phyloP scores from a whole-genome alignment of 2,329 filamentous ascomycete genomes.

The Fusarium buxicola region DNA sequence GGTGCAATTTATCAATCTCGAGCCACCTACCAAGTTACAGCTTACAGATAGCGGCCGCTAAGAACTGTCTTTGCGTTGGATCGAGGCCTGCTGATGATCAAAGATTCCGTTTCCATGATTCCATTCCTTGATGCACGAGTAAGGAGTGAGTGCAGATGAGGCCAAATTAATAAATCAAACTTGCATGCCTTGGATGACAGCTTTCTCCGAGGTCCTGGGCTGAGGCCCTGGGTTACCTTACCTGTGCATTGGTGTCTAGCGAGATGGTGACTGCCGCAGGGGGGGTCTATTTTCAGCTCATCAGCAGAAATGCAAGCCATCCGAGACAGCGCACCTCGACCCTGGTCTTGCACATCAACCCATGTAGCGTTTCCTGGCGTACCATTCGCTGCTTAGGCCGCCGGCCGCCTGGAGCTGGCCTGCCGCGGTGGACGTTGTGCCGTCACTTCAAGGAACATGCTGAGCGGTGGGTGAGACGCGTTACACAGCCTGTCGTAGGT shows the following conservation, averaged over 20 bases:
- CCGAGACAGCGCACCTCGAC: slow-evolving; percentile 6
- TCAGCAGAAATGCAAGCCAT: slow-evolving; percentile 2
- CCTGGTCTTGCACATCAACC: slow-evolving; percentile 16
- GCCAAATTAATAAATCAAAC: slow-evolving; percentile 4
- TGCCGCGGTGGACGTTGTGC: neutral
- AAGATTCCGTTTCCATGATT: no score
- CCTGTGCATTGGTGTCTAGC: no score
- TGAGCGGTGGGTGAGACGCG: slow-evolving; percentile 16
- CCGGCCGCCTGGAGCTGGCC: slow-evolving; percentile 20
- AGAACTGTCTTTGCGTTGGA: no score
- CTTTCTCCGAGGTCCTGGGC: no score
- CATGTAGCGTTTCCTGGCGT: slow-evolving; percentile 12
- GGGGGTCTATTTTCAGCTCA: slow-evolving; percentile 18
- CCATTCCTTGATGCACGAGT: slow-evolving; percentile 6
- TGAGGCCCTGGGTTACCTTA: neutral
- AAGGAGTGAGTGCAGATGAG: slow-evolving; percentile 14
- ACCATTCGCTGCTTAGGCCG: slow-evolving; percentile 29
- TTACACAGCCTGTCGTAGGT: slow-evolving; percentile 15
- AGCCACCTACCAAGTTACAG: no score
- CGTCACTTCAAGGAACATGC: no score
- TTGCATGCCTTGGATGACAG: slow-evolving; percentile 8
- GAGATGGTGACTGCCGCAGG: slow-evolving; percentile 21
- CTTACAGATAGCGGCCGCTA: no score
- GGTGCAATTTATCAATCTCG: no score
- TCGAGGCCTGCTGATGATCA: no score